These are phyloP conservation scores for Annulohypoxylon bovei DNA, from an alignment of 495 filamentous ascomycete genomes.

Conservation along the genomic window DNA sequence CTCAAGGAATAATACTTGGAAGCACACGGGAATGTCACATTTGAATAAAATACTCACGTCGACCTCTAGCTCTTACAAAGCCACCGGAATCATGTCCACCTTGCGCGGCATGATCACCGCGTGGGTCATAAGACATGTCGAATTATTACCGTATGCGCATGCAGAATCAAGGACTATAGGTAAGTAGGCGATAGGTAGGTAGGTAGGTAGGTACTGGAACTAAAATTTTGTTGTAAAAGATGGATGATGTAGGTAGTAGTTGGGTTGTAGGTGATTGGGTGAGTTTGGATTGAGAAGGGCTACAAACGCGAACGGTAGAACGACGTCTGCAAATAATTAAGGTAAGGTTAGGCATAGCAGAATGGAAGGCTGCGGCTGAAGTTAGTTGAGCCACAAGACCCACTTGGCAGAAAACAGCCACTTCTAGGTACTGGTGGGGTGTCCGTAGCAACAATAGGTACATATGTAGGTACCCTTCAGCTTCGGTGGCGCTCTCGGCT, in stretches of 20 bases:
- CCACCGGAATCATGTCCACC: slow-evolving; percentile 50
- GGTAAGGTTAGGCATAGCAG: slow-evolving; percentile 3
- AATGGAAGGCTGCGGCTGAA: slow-evolving; percentile 27
- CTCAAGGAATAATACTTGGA: neutral
- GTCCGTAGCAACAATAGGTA: neutral
- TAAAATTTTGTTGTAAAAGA: neutral
- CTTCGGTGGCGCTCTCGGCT: neutral
- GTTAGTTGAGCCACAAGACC: slow-evolving; percentile 16
- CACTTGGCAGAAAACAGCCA: neutral
- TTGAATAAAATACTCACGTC: slow-evolving; percentile 51
- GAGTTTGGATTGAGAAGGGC: slow-evolving; percentile 15
- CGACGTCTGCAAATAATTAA: slow-evolving; percentile 26
- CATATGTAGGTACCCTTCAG: neutral
- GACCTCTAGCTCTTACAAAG: slow-evolving; percentile 53
- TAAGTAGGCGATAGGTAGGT: no score
- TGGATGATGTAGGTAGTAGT: slow-evolving; percentile 1
- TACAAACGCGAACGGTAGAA: slow-evolving; percentile 12
- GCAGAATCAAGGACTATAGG: neutral
- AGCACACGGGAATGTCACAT: neutral
- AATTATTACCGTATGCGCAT: slow-evolving; percentile 20
- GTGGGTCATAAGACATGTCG: slow-evolving; percentile 57
- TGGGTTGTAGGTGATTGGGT: slow-evolving; percentile 17
- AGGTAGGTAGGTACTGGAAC: neutral
- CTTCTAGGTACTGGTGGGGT: slow-evolving; percentile 1
- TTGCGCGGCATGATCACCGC: slow-evolving; percentile 50